Evolutionary conservation across 371 early-diverging fungal genomes (phyloP).

Genomic region (Neoconidiobolus thromboides): DNA sequence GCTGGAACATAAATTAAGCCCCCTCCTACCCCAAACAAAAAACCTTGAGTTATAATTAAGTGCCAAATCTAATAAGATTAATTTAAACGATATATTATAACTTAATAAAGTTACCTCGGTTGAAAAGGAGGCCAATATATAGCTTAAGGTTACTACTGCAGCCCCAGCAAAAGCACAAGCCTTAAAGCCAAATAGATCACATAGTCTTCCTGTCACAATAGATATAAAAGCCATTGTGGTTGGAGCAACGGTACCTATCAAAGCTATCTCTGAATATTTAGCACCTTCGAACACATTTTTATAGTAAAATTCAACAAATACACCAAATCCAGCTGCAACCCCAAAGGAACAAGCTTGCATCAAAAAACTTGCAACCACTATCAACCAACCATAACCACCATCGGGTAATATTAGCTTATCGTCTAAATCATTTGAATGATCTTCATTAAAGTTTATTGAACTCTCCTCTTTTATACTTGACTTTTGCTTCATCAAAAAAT

Average conservation of each 20-base stretch:
- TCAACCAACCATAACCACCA: conserved; percentile 33
- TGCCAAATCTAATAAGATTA: conserved; percentile 23
- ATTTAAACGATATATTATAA: not conserved
- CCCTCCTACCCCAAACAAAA: conserved; percentile 42
- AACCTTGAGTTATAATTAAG: conserved; percentile 40
- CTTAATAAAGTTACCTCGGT: not conserved
- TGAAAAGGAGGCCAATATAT: conserved; percentile 1
- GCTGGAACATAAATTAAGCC: conserved; percentile 31
- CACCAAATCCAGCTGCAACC: not conserved
- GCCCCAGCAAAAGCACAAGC: not conserved
- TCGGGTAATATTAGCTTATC: not conserved
- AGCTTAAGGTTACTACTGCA: not conserved
- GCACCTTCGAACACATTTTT: not conserved
- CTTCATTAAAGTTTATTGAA: too few species aligned
- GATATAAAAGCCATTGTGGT: not conserved
- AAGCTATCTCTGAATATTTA: not conserved
- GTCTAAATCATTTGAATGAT: too few species aligned
- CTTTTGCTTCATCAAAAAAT: too few species aligned
- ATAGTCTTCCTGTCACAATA: not conserved
- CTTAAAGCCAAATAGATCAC: not conserved
- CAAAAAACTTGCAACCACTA: conserved; percentile 29
- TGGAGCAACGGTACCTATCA: not conserved
- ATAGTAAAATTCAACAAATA: not conserved
- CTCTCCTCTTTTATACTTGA: too few species aligned
- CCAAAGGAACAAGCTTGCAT: conserved; percentile 15